Conservation (phyloP, 1,139 yeast species). For the Blastobotrys buckinghamii region DNA sequence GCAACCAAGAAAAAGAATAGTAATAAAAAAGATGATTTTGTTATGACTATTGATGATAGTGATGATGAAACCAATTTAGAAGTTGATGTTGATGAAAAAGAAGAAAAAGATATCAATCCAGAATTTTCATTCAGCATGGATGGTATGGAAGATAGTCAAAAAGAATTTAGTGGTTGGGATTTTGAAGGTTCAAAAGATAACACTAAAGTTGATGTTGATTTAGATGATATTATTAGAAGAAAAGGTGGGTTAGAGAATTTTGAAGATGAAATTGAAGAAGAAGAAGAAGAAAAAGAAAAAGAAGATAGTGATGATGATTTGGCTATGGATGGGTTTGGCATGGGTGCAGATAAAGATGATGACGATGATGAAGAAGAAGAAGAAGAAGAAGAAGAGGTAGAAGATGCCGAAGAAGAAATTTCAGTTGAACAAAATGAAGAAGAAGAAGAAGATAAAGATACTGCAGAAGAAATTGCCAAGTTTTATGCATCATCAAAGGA, state of each 20-base stretch:
- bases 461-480: constrained; percentile 31
- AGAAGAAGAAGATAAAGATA: constrained; percentile 25
- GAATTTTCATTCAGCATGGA: constrained; percentile 68
- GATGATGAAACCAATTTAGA: constrained; percentile 60
- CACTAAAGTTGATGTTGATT: constrained; percentile 57
- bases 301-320: constrained; percentile 48
- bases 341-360: constrained; percentile 58
- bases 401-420: constrained; percentile 23
- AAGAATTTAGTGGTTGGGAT: constrained; percentile 72
- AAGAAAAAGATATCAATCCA: constrained; percentile 46
- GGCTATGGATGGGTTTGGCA: constrained; percentile 53
- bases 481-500: constrained; percentile 32
- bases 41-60: constrained; percentile 70
- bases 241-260: constrained; percentile 39
- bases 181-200: constrained; percentile 46
- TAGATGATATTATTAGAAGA: constrained; percentile 77
- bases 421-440: constrained; percentile 26
- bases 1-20: background rate
- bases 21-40: constrained; percentile 39
- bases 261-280: constrained; percentile 36
- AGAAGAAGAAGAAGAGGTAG: constrained; percentile 41
- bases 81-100: constrained; percentile 44
- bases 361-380: constrained; percentile 38
- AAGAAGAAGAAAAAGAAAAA: constrained; percentile 32
- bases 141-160: constrained; percentile 48